Percentiles rank a stretch among this genome's conserved stretches.
These are phyloP conservation scores for Silene noctiflora DNA, from an alignment of 179 eudicot genomes.

Conservation along the genomic window DNA sequence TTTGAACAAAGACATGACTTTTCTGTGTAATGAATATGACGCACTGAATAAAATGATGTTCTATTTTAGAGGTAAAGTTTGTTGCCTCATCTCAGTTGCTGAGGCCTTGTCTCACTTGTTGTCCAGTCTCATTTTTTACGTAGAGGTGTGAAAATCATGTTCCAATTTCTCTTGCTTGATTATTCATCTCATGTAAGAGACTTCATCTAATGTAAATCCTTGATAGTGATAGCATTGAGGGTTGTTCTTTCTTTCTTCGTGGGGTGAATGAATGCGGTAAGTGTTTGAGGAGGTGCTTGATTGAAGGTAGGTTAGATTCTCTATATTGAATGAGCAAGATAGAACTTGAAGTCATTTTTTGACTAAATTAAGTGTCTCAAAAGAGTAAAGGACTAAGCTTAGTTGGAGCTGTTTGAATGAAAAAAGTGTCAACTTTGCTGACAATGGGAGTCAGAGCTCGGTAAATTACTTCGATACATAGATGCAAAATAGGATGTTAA, in stretches of 20 bases:
- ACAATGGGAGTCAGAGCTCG: background rate
- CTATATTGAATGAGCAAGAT: background rate
- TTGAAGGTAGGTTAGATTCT: background rate
- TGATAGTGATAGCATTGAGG: background rate
- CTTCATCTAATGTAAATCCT: background rate
- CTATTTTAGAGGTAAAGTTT: background rate
- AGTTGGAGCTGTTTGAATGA: background rate
- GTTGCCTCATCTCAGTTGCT: background rate
- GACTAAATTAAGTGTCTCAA: background rate
- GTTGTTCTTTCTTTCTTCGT: background rate
- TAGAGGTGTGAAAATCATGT: background rate
- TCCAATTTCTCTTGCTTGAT: background rate
- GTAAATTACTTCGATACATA: background rate
- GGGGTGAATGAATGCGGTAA: background rate
- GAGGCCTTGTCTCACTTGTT: too few species aligned
- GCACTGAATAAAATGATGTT: background rate
- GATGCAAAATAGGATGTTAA: background rate
- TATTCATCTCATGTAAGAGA: background rate
- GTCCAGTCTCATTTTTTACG: background rate
- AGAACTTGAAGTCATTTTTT: background rate
- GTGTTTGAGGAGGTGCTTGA: background rate
- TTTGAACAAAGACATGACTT: conserved; percentile 10
- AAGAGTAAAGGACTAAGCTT: background rate
- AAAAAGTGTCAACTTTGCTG: background rate
- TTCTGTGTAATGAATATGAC: background rate